Evolutionary conservation across 306 rosid genomes (phyloP).

Genomic region (Pueraria montana): DNA sequence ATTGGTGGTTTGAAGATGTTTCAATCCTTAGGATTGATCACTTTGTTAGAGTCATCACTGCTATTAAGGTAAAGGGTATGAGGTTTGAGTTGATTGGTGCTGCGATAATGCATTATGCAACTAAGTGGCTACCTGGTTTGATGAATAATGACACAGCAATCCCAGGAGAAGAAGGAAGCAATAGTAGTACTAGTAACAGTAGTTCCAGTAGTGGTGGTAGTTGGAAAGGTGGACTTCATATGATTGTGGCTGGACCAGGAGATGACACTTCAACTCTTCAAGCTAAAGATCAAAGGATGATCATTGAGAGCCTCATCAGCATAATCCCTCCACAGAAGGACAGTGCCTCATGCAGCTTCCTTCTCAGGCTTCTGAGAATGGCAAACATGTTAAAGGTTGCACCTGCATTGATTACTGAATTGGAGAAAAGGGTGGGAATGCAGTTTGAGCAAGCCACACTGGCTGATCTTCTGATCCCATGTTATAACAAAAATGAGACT

Average conservation of each 20-base stretch:
- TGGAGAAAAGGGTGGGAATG: constrained; percentile 98
- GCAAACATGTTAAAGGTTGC: constrained; percentile 94
- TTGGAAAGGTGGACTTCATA: constrained; percentile 84
- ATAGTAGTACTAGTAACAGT: constrained; percentile 47
- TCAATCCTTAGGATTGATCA: constrained; percentile 96
- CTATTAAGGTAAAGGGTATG: constrained; percentile 97
- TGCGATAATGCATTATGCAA: constrained; percentile 77
- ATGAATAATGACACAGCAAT: constrained; percentile 50
- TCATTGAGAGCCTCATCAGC: constrained; percentile 93
- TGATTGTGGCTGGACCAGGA: constrained; percentile 73
- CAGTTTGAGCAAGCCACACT: constrained; percentile 95
- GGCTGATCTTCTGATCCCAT: constrained; percentile 82
- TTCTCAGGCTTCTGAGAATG: constrained; percentile 84
- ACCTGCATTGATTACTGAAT: constrained; percentile 84
- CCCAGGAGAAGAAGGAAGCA: constrained; percentile 72
- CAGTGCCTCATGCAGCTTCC: constrained; percentile 92
- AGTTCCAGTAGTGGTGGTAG: constrained; percentile 52
- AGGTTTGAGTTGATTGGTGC: constrained; percentile 87
- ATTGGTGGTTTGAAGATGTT: constrained; percentile 99
- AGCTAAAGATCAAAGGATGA: constrained; percentile 89
- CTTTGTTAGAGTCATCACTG: constrained; percentile 91
- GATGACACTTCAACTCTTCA: constrained; percentile 69
- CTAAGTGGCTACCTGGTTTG: constrained; percentile 90
- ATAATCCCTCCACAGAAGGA: constrained; percentile 96
- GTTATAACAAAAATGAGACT: constrained; percentile 71